Evolutionary conservation across 2,329 filamentous ascomycete species (phyloP).

Genomic region (Colletotrichum agaves): DNA sequence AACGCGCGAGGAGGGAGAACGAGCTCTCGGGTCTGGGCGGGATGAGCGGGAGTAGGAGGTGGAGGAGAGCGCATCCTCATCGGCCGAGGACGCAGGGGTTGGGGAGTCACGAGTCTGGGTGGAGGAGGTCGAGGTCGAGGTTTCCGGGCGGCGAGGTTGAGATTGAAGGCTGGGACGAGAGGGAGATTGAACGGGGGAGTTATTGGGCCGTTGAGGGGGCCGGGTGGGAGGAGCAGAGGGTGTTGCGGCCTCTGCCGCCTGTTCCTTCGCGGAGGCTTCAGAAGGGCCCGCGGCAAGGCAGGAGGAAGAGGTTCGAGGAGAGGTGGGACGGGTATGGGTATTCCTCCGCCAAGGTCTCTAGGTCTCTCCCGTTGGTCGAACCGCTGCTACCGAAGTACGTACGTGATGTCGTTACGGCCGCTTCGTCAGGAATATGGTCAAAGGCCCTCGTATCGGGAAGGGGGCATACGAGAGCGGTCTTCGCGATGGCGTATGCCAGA

Average conservation of each 20-base stretch:
- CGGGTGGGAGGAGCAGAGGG: constrained; percentile 26
- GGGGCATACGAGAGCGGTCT: constrained; percentile 12
- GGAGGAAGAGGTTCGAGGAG: neutral
- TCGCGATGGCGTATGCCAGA: constrained; percentile 10
- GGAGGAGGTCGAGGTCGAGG: neutral
- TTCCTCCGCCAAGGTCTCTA: neutral
- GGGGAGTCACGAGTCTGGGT: neutral
- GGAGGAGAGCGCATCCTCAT: constrained; percentile 7
- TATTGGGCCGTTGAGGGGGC: constrained; percentile 29
- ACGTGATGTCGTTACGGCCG: neutral
- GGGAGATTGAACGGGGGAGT: constrained; percentile 12
- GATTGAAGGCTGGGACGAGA: constrained; percentile 1
- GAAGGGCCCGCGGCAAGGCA: neutral
- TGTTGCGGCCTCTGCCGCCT: too few species aligned
- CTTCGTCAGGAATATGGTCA: too few species aligned
- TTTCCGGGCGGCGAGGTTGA: neutral
- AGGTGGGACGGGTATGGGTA: neutral
- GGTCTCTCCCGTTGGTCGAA: constrained; percentile 1
- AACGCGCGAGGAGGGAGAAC: neutral
- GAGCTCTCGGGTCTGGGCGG: constrained; percentile 1
- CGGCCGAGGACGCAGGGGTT: neutral
- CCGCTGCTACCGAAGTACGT: neutral
- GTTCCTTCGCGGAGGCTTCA: neutral
- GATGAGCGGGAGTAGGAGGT: neutral
- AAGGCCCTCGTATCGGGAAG: neutral